These are phyloP conservation scores for Debaryomyces prosopidis DNA, from an alignment of 805 yeast genomes.

Conservation along the genomic window DNA sequence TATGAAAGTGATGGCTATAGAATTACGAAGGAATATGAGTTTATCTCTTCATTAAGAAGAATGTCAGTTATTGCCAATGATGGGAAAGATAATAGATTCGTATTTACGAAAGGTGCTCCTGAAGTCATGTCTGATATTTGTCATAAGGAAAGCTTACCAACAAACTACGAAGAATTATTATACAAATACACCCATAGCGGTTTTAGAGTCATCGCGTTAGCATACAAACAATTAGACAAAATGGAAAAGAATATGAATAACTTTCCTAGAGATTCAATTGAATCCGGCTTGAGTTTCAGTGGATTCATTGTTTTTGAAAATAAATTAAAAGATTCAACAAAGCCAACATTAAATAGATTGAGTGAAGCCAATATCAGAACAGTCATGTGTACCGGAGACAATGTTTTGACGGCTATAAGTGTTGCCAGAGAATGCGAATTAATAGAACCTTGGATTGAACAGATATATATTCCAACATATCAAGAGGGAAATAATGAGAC, in stretches of 20 bases:
- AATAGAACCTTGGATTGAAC: conserved; percentile 39
- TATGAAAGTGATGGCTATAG: conserved; percentile 24
- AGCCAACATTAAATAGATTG: conserved; percentile 57
- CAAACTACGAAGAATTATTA: conserved; percentile 68
- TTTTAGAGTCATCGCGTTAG: conserved; percentile 93
- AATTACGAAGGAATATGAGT: conserved; percentile 66
- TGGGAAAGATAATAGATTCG: conserved; percentile 15
- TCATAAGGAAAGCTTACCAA: conserved; percentile 67
- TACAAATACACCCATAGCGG: conserved; percentile 92
- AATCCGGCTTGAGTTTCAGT: conserved; percentile 64
- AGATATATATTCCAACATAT: conserved; percentile 57
- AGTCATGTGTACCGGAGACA: conserved; percentile 98
- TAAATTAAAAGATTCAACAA: conserved; percentile 73
- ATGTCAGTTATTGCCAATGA: conserved; percentile 78
- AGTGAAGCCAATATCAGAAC: conserved; percentile 74
- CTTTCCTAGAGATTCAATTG: conserved; percentile 65
- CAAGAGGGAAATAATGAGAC: conserved; percentile 39
- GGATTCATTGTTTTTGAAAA: conserved; percentile 95
- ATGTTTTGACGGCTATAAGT: conserved; percentile 89
- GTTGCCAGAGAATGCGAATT: conserved; percentile 86
- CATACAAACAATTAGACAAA: conserved; percentile 51
- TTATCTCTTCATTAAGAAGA: conserved; percentile 79
- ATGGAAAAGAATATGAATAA: conserved; percentile 18
- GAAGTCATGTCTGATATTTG: conserved; percentile 87
- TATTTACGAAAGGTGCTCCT: conserved; percentile 93